Evolutionary conservation across 2,329 filamentous ascomycete species (phyloP).

Genomic region (Pleurostoma richardsiae): DNA sequence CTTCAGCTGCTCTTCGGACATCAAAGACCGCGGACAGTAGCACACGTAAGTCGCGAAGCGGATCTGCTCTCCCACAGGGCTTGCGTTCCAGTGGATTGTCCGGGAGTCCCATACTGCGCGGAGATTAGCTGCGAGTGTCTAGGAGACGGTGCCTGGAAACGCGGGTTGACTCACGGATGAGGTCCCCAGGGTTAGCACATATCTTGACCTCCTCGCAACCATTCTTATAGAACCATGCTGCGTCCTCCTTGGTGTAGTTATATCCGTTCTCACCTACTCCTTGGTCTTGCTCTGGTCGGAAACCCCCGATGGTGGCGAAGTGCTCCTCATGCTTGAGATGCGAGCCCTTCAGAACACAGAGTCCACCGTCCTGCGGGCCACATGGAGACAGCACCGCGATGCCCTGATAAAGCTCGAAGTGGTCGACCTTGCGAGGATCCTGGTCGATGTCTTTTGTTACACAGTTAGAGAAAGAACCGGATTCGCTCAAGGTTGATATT

Average conservation of each 20-base stretch:
- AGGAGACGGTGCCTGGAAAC: background rate
- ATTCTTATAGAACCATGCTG: slow-evolving; percentile 1
- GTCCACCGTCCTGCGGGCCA: slow-evolving; percentile 5
- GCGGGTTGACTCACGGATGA: background rate
- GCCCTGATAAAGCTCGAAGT: slow-evolving; percentile 7
- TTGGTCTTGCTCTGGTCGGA: slow-evolving; percentile 1
- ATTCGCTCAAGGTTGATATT: no score
- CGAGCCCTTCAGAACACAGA: slow-evolving; percentile 4
- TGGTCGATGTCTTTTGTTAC: slow-evolving; percentile 5
- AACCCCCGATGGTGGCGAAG: slow-evolving; percentile 1
- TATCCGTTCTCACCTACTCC: slow-evolving; percentile 4
- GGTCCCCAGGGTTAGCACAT: slow-evolving; percentile 5
- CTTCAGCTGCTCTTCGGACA: slow-evolving; percentile 1
- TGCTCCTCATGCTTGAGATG: slow-evolving; percentile 4
- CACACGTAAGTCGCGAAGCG: slow-evolving; percentile 5
- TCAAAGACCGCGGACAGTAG: slow-evolving; percentile 4
- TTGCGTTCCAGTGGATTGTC: slow-evolving; percentile 6
- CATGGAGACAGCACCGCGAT: slow-evolving; percentile 5
- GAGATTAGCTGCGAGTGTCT: background rate
- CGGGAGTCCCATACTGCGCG: slow-evolving; percentile 5
- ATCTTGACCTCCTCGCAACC: slow-evolving; percentile 7
- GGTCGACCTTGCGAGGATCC: slow-evolving; percentile 3
- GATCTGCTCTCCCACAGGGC: background rate
- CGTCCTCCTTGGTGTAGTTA: slow-evolving; percentile 2
- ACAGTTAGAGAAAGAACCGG: no score